Evolutionary conservation across 2,329 filamentous ascomycete genomes (phyloP).

Genomic region (Zymoseptoria passerinii): DNA sequence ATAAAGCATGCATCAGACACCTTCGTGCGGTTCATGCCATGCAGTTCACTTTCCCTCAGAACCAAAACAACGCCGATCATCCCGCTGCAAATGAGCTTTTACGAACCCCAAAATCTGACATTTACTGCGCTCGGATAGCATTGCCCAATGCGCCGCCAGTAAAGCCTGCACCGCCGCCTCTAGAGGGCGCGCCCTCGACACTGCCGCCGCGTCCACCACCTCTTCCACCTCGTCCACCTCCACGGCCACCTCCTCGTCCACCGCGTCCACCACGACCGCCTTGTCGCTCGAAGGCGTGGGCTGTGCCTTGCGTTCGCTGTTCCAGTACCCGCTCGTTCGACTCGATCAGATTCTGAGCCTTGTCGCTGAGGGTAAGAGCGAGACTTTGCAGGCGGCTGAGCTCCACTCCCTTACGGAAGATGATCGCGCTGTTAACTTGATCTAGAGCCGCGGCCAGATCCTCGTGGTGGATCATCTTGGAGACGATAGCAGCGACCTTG

Average conservation of each 20-base stretch:
- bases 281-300: slow-evolving; percentile 91
- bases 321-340: slow-evolving; percentile 95
- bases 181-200: slow-evolving; percentile 48
- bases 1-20: not conserved
- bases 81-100: not conserved
- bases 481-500: slow-evolving; percentile 91
- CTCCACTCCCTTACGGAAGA: slow-evolving; percentile 99
- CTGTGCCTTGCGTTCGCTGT: slow-evolving; percentile 90
- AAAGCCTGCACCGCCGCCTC: slow-evolving; percentile 73
- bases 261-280: slow-evolving; percentile 64
- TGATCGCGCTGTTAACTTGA: slow-evolving; percentile 93
- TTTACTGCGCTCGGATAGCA: slow-evolving; percentile 41
- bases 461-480: slow-evolving; percentile 99
- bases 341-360: slow-evolving; percentile 92
- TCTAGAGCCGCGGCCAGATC: slow-evolving; percentile 93
- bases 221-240: slow-evolving; percentile 50
- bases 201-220: slow-evolving; percentile 54
- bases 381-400: slow-evolving; percentile 91
- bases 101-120: too few species aligned
- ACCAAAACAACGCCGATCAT: not conserved
- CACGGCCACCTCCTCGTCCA: slow-evolving; percentile 48
- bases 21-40: not conserved
- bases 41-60: not conserved
- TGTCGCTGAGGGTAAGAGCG: slow-evolving; percentile 88
- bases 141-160: slow-evolving; percentile 69